phyloP scores from a whole-genome alignment of 208 protist genomes.

The Trichomonas vaginalis region DNA sequence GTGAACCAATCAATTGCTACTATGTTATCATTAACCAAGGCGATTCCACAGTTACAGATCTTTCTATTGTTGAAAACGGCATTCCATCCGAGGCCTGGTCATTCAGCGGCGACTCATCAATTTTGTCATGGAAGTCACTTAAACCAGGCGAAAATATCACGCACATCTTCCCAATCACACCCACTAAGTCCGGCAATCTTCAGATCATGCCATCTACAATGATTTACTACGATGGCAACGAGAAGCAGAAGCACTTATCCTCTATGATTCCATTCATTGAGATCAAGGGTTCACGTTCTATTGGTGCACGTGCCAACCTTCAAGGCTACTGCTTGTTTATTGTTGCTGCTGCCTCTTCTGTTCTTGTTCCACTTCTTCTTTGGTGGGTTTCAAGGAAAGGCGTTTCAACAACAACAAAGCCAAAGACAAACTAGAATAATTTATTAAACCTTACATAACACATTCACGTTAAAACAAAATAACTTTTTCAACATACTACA shows the following conservation, averaged over 20 bases:
- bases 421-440: background rate
- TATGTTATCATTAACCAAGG: background rate
- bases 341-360: background rate
- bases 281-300: background rate
- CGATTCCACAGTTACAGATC: background rate
- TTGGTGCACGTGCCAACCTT: background rate
- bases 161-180: background rate
- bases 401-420: background rate
- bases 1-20: background rate
- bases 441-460: background rate
- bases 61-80: background rate
- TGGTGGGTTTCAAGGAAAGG: background rate
- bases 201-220: background rate
- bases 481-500: no score
- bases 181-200: background rate
- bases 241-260: background rate
- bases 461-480: no score
- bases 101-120: background rate
- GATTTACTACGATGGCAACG: background rate
- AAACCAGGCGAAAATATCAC: background rate
- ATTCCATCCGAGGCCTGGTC: background rate
- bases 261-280: background rate
- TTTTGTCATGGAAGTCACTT: background rate
- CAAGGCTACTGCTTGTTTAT: background rate
- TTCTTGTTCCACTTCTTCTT: background rate